These are phyloP conservation scores for Fistulina hepatica DNA, from an alignment of 1,284 basidiomycete species.

Conservation along the genomic window DNA sequence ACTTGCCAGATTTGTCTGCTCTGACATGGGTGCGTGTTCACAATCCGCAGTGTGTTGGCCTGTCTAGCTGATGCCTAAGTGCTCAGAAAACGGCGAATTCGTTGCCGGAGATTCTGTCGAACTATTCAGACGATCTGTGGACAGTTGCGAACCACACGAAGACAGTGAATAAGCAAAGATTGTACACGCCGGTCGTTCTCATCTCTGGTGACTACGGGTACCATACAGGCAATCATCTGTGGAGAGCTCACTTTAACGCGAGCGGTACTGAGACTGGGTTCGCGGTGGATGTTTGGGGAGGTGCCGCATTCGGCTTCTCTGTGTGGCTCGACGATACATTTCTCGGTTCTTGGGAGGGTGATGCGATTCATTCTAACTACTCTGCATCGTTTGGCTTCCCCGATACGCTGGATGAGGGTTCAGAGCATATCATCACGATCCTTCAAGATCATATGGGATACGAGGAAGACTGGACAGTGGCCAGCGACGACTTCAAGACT, in stretches of 20 bases:
- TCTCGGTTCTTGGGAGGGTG: constrained; percentile 37
- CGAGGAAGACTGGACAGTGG: constrained; percentile 8
- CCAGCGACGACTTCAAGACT: too few relatives aligned
- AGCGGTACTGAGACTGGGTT: constrained; percentile 33
- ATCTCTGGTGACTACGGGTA: constrained; percentile 36
- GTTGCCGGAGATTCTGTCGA: constrained; percentile 25
- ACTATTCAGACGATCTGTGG: constrained; percentile 27
- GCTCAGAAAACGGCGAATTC: constrained; percentile 26
- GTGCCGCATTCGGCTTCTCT: constrained; percentile 38
- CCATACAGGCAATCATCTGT: constrained; percentile 39
- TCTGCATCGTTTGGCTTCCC: constrained; percentile 31
- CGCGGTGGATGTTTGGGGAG: constrained; percentile 35
- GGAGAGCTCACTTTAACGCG: constrained; percentile 40
- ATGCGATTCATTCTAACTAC: constrained; percentile 28
- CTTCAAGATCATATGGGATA: constrained; percentile 42
- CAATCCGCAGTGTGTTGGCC: too few relatives aligned
- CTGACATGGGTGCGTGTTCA: too few relatives aligned
- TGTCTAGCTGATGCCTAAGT: constrained; percentile 29
- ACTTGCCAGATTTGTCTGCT: neutral
- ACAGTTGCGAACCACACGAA: constrained; percentile 24
- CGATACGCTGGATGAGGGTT: constrained; percentile 23
- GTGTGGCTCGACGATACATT: constrained; percentile 41
- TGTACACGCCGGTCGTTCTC: constrained; percentile 9
- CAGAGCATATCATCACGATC: constrained; percentile 38
- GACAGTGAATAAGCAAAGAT: constrained; percentile 21